Conservation (phyloP, 2,329 filamentous ascomycete species). For the Trichophaea hybrida region DNA sequence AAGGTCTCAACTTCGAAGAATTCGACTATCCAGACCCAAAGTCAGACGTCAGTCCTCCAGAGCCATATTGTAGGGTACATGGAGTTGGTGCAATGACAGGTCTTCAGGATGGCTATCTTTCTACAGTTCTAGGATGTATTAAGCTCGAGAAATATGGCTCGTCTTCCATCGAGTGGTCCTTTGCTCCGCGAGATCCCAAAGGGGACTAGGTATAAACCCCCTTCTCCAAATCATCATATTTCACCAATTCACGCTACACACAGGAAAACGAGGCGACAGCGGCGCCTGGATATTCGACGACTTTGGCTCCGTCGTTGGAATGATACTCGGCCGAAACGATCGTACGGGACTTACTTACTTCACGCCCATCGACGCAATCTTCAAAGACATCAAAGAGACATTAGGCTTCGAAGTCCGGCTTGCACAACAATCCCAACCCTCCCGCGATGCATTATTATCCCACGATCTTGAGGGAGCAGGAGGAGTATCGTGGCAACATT, state of each 20-base stretch:
- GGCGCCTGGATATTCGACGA: conserved; percentile 5
- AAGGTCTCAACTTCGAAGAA: not conserved
- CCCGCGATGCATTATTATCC: too few relatives aligned
- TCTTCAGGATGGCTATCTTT: not conserved
- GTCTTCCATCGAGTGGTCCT: not conserved
- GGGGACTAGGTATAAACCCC: not conserved
- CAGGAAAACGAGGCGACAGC: not conserved
- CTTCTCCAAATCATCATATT: not conserved
- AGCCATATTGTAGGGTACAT: not conserved
- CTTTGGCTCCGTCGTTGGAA: conserved; percentile 1
- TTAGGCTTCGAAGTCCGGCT: too few relatives aligned
- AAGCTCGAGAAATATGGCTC: not conserved
- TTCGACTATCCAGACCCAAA: not conserved
- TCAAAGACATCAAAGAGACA: not conserved
- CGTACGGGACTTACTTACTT: not conserved
- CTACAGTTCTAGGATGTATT: not conserved
- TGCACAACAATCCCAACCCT: too few relatives aligned
- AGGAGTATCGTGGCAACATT: too few relatives aligned
- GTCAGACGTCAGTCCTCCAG: not conserved
- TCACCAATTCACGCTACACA: not conserved
- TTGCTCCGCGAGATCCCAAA: not conserved
- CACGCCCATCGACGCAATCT: not conserved
- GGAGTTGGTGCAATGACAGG: conserved; percentile 1
- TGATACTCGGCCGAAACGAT: not conserved
- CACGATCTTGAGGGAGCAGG: too few relatives aligned